Base-by-base conservation (phyloP, 257 asterid genomes). In the Capsicum baccatum region DNA sequence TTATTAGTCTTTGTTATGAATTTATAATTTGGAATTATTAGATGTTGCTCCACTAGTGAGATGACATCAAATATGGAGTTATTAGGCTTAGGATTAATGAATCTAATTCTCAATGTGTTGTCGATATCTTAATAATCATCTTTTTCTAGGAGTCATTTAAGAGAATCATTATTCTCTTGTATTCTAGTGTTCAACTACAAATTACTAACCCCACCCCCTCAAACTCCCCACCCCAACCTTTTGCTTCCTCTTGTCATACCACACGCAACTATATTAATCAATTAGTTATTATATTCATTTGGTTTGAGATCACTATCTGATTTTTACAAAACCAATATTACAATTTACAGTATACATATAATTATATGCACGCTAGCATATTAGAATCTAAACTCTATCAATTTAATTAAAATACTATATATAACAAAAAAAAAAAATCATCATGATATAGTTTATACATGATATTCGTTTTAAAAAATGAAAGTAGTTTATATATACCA, bases 21-120 rank as follows among this genome's bases (percentile, higher is more conserved):
- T 73, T 80, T 47, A 55, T 42, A 21, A 6, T 78, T 55, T 79
- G 60, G 44, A 11, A 84, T 80, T 26, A 85, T 81, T 87, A 74
- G 89, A 84, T 64, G 62, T 39, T 60, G 14, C 79, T 84, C 87
- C 84, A 84, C 76, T 54, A n/a, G 64, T 80, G 54, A 64, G 37
- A 67, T 81, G 50, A 81, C 70, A 63, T 33, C 79, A 10, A 44
- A 68, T 39, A 39, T 6, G 78, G 69, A 64, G 26, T 48, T 17
- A 33, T 58, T 59, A 80, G 83, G 84, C 67, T 57, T 64, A 81
- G 78, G 87, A 87, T 13, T 67, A 67, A 87, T 84, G 71, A 69
- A 42, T 69, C 52, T 9, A 69, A 39, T 54, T 84, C 57, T 67
- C 56, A 66, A 57, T 11, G 50, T 83, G 50, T 83, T 79, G 64